Percentiles rank a stretch among this genome's conserved stretches.
Conservation (phyloP, 192 early-diverging fungal species). For the Backusella sp. region DNA sequence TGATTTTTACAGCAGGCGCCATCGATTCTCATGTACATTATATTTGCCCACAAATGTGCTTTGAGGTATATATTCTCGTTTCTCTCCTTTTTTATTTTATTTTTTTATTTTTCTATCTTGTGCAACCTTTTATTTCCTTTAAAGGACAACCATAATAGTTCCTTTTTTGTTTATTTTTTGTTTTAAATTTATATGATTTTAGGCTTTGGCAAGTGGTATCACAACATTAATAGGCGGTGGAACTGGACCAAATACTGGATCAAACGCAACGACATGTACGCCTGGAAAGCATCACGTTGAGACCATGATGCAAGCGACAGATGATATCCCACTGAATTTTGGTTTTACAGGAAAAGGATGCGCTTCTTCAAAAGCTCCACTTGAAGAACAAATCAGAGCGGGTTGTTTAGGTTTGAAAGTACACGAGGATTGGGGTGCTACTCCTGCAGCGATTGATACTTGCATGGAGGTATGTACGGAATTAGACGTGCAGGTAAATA, state of each 20-base stretch:
- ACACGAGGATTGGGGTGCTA: conserved; percentile 96
- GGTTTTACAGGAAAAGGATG: conserved; percentile 96
- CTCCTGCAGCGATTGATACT: conserved; percentile 86
- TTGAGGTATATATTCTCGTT: conserved; percentile 53
- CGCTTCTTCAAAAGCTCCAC: conserved; percentile 56
- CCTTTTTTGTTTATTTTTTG: conserved; percentile 4
- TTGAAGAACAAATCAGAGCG: conserved; percentile 80
- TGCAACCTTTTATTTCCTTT: not conserved
- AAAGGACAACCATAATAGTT: not conserved
- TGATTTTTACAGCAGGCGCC: conserved; percentile 90
- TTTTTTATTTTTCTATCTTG: conserved; percentile 12
- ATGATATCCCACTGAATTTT: conserved; percentile 86
- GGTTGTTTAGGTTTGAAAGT: conserved; percentile 88
- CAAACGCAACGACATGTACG: conserved; percentile 95
- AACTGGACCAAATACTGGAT: conserved; percentile 93
- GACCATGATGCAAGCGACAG: conserved; percentile 88
- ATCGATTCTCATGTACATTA: conserved; percentile 94
- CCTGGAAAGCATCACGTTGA: conserved; percentile 79
- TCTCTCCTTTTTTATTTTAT: conserved; percentile 10
- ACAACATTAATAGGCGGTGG: conserved; percentile 88
- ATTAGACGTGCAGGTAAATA: conserved; percentile 71
- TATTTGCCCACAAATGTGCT: conserved; percentile 87
- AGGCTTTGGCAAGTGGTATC: conserved; percentile 72
- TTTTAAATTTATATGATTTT: conserved; percentile 28
- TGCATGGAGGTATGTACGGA: conserved; percentile 83